These are phyloP conservation scores for Populus ilicifolia DNA, from an alignment of 345 rosid genomes.

Conservation along the genomic window DNA sequence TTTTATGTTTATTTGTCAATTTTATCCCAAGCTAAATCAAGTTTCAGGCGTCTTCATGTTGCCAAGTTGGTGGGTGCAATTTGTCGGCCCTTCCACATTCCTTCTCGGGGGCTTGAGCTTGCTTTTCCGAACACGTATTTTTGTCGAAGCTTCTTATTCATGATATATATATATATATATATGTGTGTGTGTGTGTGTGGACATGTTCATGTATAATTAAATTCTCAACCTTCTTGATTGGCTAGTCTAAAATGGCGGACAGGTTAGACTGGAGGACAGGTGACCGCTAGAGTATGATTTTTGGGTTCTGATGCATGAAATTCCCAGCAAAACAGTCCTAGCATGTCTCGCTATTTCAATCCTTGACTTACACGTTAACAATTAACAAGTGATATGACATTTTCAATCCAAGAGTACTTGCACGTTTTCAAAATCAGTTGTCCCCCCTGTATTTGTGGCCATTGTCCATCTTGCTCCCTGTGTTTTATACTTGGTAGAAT, in stretches of 20 bases:
- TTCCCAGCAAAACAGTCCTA: not conserved
- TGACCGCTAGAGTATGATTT: not conserved
- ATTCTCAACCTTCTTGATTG: not conserved
- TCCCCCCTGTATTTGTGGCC: no score
- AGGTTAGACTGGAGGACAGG: not conserved
- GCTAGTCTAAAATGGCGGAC: not conserved
- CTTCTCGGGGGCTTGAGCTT: not conserved
- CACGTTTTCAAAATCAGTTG: no score
- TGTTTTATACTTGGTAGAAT: no score
- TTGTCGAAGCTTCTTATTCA: not conserved
- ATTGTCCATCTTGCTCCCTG: no score
- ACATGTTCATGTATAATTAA: not conserved
- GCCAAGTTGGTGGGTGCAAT: not conserved
- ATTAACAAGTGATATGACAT: no score
- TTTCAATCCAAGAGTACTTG: not conserved
- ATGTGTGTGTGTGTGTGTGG: no score
- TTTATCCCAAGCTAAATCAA: no score
- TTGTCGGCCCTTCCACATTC: not conserved
- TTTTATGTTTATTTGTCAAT: no score
- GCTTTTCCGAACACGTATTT: not conserved
- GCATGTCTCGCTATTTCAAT: not conserved
- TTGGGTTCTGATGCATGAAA: not conserved
- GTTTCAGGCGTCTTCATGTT: not conserved
- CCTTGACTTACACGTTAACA: not conserved
- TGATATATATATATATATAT: no score